phyloP scores from a whole-genome alignment of 176 grass and related monocot genomes.

The Aegilops sharonensis region DNA sequence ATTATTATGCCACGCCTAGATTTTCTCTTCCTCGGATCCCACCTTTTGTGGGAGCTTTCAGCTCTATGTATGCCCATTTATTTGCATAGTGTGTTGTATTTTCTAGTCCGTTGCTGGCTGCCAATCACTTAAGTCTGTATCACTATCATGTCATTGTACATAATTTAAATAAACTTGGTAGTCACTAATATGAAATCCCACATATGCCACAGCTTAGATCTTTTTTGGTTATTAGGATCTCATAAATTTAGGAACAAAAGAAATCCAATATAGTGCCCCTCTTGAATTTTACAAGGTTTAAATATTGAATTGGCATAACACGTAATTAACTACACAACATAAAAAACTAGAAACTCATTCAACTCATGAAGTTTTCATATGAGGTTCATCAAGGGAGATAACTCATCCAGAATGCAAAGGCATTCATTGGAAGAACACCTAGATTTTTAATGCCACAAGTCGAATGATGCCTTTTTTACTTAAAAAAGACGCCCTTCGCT shows the following conservation, averaged over 20 bases:
- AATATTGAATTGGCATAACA: background rate
- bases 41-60: too few relatives aligned
- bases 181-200: background rate
- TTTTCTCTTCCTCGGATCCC: too few relatives aligned
- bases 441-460: too few relatives aligned
- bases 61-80: too few relatives aligned
- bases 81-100: background rate
- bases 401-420: too few relatives aligned
- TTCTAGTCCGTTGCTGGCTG: background rate
- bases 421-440: too few relatives aligned
- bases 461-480: too few relatives aligned
- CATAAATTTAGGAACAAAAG: background rate
- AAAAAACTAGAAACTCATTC: background rate
- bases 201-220: background rate
- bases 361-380: background rate
- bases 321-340: background rate
- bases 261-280: background rate
- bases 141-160: background rate
- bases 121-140: background rate
- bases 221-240: background rate
- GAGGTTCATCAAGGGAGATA: too few relatives aligned
- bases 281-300: background rate
- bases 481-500: too few relatives aligned
- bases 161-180: background rate
- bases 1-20: too few relatives aligned